phyloP scores from a whole-genome alignment of 352 stramenopile genomes.

The Phytophthora citricola region DNA sequence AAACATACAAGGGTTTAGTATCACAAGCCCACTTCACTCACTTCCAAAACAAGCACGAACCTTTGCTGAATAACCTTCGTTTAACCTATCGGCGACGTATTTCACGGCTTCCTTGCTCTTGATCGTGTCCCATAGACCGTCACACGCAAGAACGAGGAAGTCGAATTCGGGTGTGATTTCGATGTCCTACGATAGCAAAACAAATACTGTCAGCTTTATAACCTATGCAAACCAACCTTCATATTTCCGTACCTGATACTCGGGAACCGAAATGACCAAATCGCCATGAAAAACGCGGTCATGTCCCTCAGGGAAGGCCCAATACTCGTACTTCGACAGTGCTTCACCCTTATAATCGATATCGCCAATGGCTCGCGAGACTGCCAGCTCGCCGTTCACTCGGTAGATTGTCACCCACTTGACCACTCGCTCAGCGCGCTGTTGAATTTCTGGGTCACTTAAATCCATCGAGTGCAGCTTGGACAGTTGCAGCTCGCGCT shows the following conservation, averaged over 20 bases:
- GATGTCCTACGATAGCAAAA: constrained; percentile 64
- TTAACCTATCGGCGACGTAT: constrained; percentile 76
- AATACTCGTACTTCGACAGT: constrained; percentile 81
- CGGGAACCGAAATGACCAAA: constrained; percentile 85
- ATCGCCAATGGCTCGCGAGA: constrained; percentile 93
- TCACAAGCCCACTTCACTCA: not conserved
- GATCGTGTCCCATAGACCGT: constrained; percentile 94
- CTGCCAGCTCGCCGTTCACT: constrained; percentile 93
- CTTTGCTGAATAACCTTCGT: constrained; percentile 72
- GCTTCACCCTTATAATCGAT: constrained; percentile 91
- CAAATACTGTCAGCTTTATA: constrained; percentile 11
- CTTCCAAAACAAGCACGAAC: constrained; percentile 25
- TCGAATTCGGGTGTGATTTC: constrained; percentile 91
- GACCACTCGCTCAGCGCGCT: constrained; percentile 81
- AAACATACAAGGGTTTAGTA: constrained; percentile 6
- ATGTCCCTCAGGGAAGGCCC: constrained; percentile 86
- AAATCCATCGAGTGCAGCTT: constrained; percentile 91
- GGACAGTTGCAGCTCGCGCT: constrained; percentile 87
- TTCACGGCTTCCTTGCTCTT: constrained; percentile 92
- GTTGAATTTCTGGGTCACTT: constrained; percentile 85
- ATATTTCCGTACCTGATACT: constrained; percentile 66
- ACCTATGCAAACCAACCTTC: not conserved
- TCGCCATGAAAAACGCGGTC: constrained; percentile 83
- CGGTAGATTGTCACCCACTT: constrained; percentile 88
- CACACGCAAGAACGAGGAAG: constrained; percentile 93